Percentiles rank a stretch among this genome's conserved stretches.
Conservation (phyloP, 148 eudicot genomes). For the Cornus controversa region DNA sequence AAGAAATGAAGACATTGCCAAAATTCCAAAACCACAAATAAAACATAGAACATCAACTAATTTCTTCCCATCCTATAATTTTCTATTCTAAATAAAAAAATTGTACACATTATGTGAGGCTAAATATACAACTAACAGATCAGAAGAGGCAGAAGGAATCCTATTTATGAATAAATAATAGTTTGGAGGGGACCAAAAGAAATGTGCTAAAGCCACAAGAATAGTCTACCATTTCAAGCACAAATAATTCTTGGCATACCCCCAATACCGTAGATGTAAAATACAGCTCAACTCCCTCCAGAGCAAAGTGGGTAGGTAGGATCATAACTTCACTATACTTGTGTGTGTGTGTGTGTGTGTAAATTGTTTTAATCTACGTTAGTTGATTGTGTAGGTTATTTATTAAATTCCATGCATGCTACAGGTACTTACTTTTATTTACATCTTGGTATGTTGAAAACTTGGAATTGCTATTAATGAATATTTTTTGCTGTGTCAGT, state of each 20-base stretch:
- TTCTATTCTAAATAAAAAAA: background rate
- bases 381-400: too few relatives aligned
- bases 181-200: background rate
- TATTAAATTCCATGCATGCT: background rate
- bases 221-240: background rate
- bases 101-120: background rate
- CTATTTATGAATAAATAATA: background rate
- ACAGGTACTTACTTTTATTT: background rate
- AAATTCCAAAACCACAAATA: slow-evolving; percentile 5
- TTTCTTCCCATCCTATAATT: background rate
- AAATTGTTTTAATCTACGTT: too few relatives aligned
- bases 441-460: too few relatives aligned
- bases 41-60: background rate
- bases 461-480: too few relatives aligned
- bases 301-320: too few relatives aligned
- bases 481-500: too few relatives aligned
- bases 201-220: background rate
- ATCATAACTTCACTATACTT: too few relatives aligned
- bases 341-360: too few relatives aligned
- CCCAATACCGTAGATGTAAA: background rate
- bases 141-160: background rate
- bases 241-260: background rate
- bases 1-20: background rate
- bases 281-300: background rate
- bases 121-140: background rate